These are phyloP conservation scores for Leccinum uliginosum DNA, from an alignment of 768 basidiomycete genomes.

Conservation along the genomic window DNA sequence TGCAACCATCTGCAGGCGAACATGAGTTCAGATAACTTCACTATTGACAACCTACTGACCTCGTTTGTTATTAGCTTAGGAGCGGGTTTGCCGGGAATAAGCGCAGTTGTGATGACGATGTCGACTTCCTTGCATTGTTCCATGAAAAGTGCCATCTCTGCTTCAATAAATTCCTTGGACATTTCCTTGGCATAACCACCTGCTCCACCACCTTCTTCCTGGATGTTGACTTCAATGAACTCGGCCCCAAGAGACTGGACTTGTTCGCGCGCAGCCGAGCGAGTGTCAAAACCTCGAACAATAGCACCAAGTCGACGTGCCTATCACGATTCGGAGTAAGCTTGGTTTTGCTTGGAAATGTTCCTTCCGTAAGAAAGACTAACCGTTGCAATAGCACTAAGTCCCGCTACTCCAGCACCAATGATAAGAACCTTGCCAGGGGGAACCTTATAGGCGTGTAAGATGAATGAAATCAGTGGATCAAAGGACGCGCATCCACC, in stretches of 20 bases:
- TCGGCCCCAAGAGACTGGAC: constrained; percentile 88
- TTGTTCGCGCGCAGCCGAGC: constrained; percentile 82
- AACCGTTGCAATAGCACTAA: constrained; percentile 85
- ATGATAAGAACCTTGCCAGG: constrained; percentile 86
- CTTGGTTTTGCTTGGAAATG: neutral
- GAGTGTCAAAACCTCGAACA: constrained; percentile 84
- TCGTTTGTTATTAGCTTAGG: constrained; percentile 80
- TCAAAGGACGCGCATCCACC: constrained; percentile 25
- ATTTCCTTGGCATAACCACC: constrained; percentile 90
- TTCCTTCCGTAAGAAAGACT: constrained; percentile 12
- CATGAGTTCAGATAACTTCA: constrained; percentile 5
- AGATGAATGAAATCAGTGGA: constrained; percentile 10
- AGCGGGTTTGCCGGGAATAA: constrained; percentile 83
- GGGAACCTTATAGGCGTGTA: constrained; percentile 52
- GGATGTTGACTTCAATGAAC: constrained; percentile 74
- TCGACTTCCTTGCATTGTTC: constrained; percentile 88
- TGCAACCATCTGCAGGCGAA: constrained; percentile 55
- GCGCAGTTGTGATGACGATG: constrained; percentile 83
- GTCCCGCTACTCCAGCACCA: constrained; percentile 84
- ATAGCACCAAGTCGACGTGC: constrained; percentile 83
- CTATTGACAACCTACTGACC: constrained; percentile 19
- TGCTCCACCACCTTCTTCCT: constrained; percentile 78
- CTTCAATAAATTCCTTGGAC: constrained; percentile 86
- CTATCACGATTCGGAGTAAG: constrained; percentile 31
- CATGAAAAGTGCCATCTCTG: constrained; percentile 86